Evolutionary conservation across 768 basidiomycete genomes (phyloP).

Genomic region (Hypsizygus marmoreus): DNA sequence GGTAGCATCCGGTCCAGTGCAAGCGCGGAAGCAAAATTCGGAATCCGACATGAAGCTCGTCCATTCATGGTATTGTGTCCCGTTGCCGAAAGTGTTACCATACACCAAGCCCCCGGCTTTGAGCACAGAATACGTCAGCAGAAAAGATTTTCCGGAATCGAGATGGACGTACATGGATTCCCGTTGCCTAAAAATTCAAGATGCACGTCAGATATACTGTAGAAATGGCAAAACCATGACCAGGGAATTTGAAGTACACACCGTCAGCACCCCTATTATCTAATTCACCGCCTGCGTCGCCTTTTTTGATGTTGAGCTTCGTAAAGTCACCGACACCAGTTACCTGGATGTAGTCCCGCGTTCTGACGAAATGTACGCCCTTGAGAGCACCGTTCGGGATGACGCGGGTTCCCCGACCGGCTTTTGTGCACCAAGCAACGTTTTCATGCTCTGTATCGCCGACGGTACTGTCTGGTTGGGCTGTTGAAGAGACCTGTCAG

Average conservation of each 20-base stretch:
- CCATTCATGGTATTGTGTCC: constrained; percentile 75
- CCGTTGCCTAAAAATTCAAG: constrained; percentile 37
- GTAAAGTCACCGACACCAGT: constrained; percentile 72
- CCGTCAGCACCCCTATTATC: constrained; percentile 73
- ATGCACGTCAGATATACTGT: neutral
- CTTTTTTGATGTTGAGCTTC: constrained; percentile 54
- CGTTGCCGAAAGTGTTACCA: constrained; percentile 57
- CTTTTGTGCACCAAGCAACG: constrained; percentile 78
- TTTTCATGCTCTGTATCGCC: constrained; percentile 68
- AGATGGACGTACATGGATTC: constrained; percentile 37
- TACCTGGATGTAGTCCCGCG: constrained; percentile 63
- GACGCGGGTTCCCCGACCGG: constrained; percentile 69
- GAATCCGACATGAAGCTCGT: constrained; percentile 75
- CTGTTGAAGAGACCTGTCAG: neutral
- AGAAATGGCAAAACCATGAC: neutral
- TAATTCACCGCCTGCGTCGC: constrained; percentile 70
- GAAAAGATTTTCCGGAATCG: too few relatives aligned
- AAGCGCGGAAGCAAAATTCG: constrained; percentile 74
- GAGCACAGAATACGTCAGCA: too few relatives aligned
- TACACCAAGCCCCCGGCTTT: constrained; percentile 76
- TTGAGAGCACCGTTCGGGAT: constrained; percentile 68
- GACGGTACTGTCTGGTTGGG: constrained; percentile 46
- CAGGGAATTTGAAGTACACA: constrained; percentile 5
- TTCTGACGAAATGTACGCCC: constrained; percentile 71
- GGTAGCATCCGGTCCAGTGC: constrained; percentile 58